Evolutionary conservation across 2,329 filamentous ascomycete genomes (phyloP).

Genomic region (Cladosporium oxysporum): DNA sequence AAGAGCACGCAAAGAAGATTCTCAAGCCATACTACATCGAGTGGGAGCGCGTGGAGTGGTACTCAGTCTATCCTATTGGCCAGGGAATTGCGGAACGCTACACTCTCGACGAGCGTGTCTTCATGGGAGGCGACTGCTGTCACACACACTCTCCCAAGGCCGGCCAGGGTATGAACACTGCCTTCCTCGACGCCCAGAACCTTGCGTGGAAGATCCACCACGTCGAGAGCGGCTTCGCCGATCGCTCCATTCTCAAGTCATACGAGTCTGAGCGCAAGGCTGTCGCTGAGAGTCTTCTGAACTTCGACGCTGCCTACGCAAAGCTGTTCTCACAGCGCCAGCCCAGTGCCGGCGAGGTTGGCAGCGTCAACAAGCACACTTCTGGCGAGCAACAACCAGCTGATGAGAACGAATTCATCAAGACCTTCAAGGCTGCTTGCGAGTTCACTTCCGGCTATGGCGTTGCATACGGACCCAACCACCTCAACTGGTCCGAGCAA

Average conservation of each 20-base stretch:
- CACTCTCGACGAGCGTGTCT: constrained; percentile 64
- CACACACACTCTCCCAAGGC: constrained; percentile 66
- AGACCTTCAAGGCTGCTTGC: constrained; percentile 86
- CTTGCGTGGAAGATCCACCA: constrained; percentile 95
- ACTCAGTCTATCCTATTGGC: constrained; percentile 66
- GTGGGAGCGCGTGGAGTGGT: constrained; percentile 68
- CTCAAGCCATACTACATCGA: constrained; percentile 61
- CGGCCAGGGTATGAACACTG: constrained; percentile 65
- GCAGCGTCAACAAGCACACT: constrained; percentile 62
- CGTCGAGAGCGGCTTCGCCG: constrained; percentile 79
- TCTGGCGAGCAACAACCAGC: constrained; percentile 31
- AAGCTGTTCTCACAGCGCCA: constrained; percentile 82
- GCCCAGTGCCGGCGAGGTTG: constrained; percentile 71
- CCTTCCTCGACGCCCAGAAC: constrained; percentile 71
- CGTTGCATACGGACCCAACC: constrained; percentile 79
- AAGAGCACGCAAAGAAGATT: constrained; percentile 59
- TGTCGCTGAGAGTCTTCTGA: constrained; percentile 78
- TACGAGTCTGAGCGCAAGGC: constrained; percentile 86
- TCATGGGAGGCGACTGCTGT: constrained; percentile 66
- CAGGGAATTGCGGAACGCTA: constrained; percentile 67
- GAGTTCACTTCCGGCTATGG: constrained; percentile 93
- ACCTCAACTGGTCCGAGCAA: constrained; percentile 76
- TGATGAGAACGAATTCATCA: constrained; percentile 78
- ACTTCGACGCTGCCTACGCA: constrained; percentile 87
- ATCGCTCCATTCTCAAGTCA: constrained; percentile 72